These are phyloP conservation scores for Cicer cuneatum DNA, from an alignment of 306 rosid species.

Conservation along the genomic window DNA sequence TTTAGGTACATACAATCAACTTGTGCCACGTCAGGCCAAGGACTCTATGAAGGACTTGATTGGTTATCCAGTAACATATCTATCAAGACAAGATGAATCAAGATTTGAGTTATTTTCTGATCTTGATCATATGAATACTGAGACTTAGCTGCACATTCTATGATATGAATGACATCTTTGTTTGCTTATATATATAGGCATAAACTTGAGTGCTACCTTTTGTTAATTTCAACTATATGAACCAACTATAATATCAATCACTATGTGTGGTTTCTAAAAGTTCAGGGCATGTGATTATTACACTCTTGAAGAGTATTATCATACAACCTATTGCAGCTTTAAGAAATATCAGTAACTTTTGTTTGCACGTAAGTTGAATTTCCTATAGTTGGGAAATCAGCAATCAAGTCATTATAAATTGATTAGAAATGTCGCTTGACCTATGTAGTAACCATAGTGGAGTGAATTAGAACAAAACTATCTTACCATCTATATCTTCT, in stretches of 20 bases:
- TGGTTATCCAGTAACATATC: constrained; percentile 86
- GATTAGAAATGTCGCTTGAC: too few relatives aligned
- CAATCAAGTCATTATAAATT: too few relatives aligned
- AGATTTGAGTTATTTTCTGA: not conserved
- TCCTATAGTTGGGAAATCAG: too few relatives aligned
- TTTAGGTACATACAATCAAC: constrained; percentile 64
- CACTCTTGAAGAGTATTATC: not conserved
- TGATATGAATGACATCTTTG: constrained; percentile 26
- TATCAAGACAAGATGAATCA: constrained; percentile 54
- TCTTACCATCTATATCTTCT: too few relatives aligned
- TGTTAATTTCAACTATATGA: constrained; percentile 21
- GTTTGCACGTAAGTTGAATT: too few relatives aligned
- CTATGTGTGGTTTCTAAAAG: not conserved
- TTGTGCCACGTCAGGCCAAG: constrained; percentile 52
- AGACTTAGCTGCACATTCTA: not conserved
- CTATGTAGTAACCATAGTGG: too few relatives aligned
- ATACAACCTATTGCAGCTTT: too few relatives aligned
- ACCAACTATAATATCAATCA: constrained; percentile 25
- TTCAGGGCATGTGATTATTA: constrained; percentile 26
- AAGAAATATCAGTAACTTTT: too few relatives aligned
- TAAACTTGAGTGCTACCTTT: constrained; percentile 3
- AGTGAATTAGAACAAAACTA: too few relatives aligned
- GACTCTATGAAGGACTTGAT: constrained; percentile 86
- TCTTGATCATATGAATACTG: constrained; percentile 8
- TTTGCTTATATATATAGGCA: constrained; percentile 27